Conservation (phyloP, 805 yeast species). For the Candida corydali region DNA sequence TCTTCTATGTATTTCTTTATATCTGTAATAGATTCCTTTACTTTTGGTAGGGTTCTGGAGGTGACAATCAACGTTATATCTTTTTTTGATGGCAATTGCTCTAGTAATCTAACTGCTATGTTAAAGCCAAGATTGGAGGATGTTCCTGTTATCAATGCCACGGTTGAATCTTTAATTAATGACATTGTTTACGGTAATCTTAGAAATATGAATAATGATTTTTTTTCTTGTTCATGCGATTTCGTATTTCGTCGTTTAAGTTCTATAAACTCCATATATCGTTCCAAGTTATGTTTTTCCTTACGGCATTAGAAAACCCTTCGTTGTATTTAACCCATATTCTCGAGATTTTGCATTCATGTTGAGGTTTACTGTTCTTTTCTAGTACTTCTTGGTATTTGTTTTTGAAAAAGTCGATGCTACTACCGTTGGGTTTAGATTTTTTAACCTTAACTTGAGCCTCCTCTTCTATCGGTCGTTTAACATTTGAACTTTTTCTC, state of each 20-base stretch:
- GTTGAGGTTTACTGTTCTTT: constrained; percentile 7
- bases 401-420: constrained; percentile 37
- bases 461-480: constrained; percentile 11
- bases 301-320: constrained; percentile 88
- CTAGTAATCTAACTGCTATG: constrained; percentile 76
- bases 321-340: constrained; percentile 89
- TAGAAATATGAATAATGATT: neutral
- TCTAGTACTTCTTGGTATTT: constrained; percentile 28
- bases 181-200: constrained; percentile 7
- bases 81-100: constrained; percentile 47
- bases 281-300: constrained; percentile 77
- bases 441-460: constrained; percentile 14
- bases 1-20: constrained; percentile 43
- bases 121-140: constrained; percentile 76
- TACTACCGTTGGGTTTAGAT: constrained; percentile 22
- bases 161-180: constrained; percentile 20
- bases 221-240: neutral
- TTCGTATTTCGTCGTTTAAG: constrained; percentile 6
- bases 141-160: constrained; percentile 40
- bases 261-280: constrained; percentile 46
- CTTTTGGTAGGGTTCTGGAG: constrained; percentile 83
- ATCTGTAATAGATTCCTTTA: constrained; percentile 62
- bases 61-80: constrained; percentile 81
- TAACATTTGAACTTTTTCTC: constrained; percentile 5
- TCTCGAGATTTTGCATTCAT: constrained; percentile 36